A percentile compares a stretch with the other conserved stretches of the same genome.
These are phyloP conservation scores for Magnusiomyces suaveolens DNA, from an alignment of 1,139 yeast species.

Conservation along the genomic window DNA sequence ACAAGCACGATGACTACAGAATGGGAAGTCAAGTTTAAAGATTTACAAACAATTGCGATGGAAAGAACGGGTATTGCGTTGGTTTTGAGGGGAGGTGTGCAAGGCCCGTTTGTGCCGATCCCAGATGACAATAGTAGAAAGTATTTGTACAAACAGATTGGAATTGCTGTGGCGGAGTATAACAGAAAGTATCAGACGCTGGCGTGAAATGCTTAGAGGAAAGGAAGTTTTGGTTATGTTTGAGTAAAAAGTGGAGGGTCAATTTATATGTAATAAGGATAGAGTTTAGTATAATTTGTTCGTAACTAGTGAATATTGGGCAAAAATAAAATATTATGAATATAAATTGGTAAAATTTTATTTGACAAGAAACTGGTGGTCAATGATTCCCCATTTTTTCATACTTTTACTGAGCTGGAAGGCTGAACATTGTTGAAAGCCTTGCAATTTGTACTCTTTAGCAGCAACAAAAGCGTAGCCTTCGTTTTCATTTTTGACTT, in stretches of 20 bases:
- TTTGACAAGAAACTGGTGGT: not conserved
- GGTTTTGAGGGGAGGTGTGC: slow-evolving; percentile 47
- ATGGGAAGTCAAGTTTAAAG: slow-evolving; percentile 59
- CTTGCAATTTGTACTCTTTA: slow-evolving; percentile 11
- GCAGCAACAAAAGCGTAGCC: slow-evolving; percentile 15
- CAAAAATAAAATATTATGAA: not conserved
- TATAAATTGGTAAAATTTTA: too few relatives aligned
- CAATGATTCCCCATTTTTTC: slow-evolving; percentile 15
- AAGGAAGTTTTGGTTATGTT: not conserved
- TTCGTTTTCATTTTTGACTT: slow-evolving; percentile 4
- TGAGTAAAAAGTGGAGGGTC: too few relatives aligned
- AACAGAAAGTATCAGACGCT: slow-evolving; percentile 37
- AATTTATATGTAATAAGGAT: not conserved
- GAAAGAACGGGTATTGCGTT: slow-evolving; percentile 75
- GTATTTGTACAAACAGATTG: slow-evolving; percentile 63
- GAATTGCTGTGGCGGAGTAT: slow-evolving; percentile 70
- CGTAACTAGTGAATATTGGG: not conserved
- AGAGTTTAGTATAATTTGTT: not conserved
- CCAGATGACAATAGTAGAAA: slow-evolving; percentile 56
- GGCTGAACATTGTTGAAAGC: slow-evolving; percentile 14
- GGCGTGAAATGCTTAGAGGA: slow-evolving; percentile 4
- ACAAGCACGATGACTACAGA: slow-evolving; percentile 50
- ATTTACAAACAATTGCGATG: slow-evolving; percentile 57
- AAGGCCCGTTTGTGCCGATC: slow-evolving; percentile 73
- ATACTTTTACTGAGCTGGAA: slow-evolving; percentile 11